Base-by-base conservation (phyloP, 139 green algal genomes). In the Volvox reticuliferus region DNA sequence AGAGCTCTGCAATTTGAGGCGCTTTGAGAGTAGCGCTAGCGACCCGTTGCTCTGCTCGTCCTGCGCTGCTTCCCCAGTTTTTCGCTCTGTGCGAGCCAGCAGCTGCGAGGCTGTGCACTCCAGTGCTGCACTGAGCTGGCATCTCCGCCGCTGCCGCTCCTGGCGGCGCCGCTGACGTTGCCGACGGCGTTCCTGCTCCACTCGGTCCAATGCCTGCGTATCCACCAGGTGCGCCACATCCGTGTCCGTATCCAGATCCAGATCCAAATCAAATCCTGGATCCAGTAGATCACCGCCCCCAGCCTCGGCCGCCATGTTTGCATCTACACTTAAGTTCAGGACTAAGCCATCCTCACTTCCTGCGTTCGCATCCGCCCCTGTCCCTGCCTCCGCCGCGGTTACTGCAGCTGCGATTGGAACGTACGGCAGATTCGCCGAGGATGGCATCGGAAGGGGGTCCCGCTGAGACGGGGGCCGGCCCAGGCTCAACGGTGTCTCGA, bases 221-320 rank as follows among this genome's bases (percentile, higher is more conserved):
- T 90, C 86, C 21, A 90, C 30, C 20, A 90, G 50, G 44, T 75
- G 73, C 50, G 50, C 21, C 35, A 55, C n/a, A 36, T 90, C 86
- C 73, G 61, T 28, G 26, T 76, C 37, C 67, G 28, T 12, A 1
- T 82, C 68, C 36, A 17, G 14, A 1, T 82, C 69, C 26, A n/a
- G 14, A 62, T 89, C 85, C 5, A 61, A 13, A 82, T 89, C 85
- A n/a, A 21, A 17, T 9, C 75, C 81, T 35, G 37, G n/a, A 37
- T 67, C 16, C 28, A 35, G 19, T 9, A 9, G 9, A 55, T 55
- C 44, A 55, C 9, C 44, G 9, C 44, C 44, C 44, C 44, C 44
- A 14, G 44, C 44, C 44, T 14, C 44, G 44, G 44, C 44, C 9
- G 44, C 44, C 44, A 55, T 55, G 44, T 55, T 9, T 55, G 44